phyloP scores from a whole-genome alignment of 345 rosid genomes.

The Camelina neglecta region DNA sequence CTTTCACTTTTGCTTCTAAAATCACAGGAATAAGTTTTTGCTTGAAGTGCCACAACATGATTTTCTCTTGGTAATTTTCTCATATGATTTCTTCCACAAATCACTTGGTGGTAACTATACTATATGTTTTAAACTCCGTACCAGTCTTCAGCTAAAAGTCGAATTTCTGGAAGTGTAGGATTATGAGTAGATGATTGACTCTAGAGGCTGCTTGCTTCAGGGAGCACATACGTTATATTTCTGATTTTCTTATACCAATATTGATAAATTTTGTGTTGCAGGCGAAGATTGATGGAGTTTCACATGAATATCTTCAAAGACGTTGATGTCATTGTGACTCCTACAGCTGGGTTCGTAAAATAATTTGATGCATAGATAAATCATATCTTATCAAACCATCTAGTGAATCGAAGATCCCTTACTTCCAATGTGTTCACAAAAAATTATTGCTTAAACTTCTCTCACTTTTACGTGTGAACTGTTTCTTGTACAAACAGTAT shows the following conservation, averaged over 20 bases:
- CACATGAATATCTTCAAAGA: conserved; percentile 84
- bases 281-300: conserved; percentile 78
- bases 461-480: conserved; percentile 9
- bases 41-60: not conserved
- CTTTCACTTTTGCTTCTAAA: conserved; percentile 18
- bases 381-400: not conserved
- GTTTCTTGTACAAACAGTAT: conserved; percentile 54
- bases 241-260: not conserved
- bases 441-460: conserved; percentile 5
- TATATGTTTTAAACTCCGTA: not conserved
- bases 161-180: conserved; percentile 7
- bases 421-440: conserved; percentile 1
- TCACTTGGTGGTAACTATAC: not conserved
- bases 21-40: conserved; percentile 9
- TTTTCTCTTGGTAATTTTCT: not conserved
- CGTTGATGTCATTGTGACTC: conserved; percentile 85
- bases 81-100: not conserved
- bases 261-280: conserved; percentile 45
- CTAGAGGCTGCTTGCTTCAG: conserved; percentile 10
- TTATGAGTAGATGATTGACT: conserved; percentile 23
- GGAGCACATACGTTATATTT: not conserved
- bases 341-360: conserved; percentile 71
- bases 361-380: conserved; percentile 2
- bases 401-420: not conserved
- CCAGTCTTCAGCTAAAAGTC: not conserved